Conservation (phyloP, 441 rosid genomes). For the Euphorbia neoarborescens region DNA sequence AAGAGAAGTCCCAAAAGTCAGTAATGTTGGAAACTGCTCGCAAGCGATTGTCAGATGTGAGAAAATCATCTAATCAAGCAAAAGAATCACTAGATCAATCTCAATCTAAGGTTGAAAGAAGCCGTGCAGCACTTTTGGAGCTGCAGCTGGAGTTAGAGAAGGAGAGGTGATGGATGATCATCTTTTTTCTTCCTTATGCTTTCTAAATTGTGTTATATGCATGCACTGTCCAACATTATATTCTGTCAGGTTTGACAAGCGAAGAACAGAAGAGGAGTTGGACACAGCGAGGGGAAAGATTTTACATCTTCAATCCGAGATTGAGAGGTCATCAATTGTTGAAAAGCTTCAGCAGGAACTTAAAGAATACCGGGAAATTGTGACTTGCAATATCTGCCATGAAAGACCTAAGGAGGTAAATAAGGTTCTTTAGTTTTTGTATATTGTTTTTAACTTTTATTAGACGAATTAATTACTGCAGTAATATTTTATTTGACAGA, state of each 20-base stretch:
- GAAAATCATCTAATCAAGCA: constrained; percentile 49
- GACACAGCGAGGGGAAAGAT: constrained; percentile 61
- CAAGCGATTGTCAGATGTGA: constrained; percentile 56
- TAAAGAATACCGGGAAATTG: constrained; percentile 73
- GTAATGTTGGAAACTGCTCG: constrained; percentile 46
- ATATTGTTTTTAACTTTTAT: neutral
- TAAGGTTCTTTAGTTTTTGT: neutral
- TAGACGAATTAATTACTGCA: neutral
- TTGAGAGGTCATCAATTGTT: constrained; percentile 59
- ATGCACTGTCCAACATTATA: neutral
- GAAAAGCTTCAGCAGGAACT: constrained; percentile 79
- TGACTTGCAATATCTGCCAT: constrained; percentile 81
- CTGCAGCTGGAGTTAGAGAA: constrained; percentile 55
- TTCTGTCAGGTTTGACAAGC: constrained; percentile 56
- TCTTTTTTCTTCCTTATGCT: neutral
- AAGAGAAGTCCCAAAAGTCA: constrained; percentile 55
- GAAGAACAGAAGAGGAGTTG: constrained; percentile 73
- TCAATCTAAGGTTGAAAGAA: constrained; percentile 50
- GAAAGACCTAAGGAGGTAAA: constrained; percentile 89
- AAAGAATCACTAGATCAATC: constrained; percentile 62
- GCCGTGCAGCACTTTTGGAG: constrained; percentile 44
- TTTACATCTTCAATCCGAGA: constrained; percentile 46
- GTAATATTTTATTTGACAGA: neutral
- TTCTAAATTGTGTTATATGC: neutral
- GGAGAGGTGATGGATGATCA: constrained; percentile 57